Conservation (phyloP, 208 protist species). For the Leishmania turanica region DNA sequence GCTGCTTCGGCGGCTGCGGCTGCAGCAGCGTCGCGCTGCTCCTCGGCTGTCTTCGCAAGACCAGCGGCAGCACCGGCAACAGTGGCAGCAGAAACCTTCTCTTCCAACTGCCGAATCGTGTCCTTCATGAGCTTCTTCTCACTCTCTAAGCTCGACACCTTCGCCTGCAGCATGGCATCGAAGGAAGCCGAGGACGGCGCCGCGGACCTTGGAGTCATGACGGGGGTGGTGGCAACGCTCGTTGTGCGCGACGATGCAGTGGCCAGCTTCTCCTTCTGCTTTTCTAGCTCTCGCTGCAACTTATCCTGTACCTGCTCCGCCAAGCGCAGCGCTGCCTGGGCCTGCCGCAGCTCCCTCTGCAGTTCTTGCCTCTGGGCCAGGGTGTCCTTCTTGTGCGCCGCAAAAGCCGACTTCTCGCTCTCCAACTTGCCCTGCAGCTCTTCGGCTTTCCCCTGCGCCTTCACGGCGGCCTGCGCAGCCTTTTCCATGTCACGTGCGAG, state of each 20-base stretch:
- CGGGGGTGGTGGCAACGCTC: conserved; percentile 6
- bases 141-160: conserved; percentile 14
- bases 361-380: conserved; percentile 1
- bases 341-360: conserved; percentile 24
- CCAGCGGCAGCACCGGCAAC: conserved; percentile 5
- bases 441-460: conserved; percentile 8
- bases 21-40: neutral
- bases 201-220: conserved; percentile 5
- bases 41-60: neutral
- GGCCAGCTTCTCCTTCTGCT: conserved; percentile 6
- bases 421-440: conserved; percentile 19
- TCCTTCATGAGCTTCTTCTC: conserved; percentile 11
- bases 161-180: neutral
- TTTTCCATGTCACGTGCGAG: conserved; percentile 4
- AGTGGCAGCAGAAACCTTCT: neutral
- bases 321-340: conserved; percentile 2
- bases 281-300: conserved; percentile 32
- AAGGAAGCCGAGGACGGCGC: neutral
- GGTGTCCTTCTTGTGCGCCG: conserved; percentile 3
- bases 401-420: conserved; percentile 20
- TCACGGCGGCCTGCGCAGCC: conserved; percentile 7
- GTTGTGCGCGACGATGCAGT: neutral
- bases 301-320: conserved; percentile 20
- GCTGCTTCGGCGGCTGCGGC: neutral
- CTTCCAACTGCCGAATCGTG: conserved; percentile 22